Conservation (phyloP, 2,329 filamentous ascomycete species). For the Aphanoascus verrucosus region DNA sequence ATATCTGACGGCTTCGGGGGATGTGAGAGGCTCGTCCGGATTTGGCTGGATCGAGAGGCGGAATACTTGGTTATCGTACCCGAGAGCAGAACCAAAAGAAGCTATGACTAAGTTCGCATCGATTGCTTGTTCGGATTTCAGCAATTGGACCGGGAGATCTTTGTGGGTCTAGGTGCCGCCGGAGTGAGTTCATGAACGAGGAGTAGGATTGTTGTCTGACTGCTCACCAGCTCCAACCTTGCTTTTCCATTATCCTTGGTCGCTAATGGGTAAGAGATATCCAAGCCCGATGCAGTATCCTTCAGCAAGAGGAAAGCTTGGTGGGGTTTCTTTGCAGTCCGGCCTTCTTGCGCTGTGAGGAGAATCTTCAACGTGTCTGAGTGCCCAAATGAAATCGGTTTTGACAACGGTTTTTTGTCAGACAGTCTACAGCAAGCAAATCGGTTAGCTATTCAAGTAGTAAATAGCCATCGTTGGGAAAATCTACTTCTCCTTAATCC, state of each 20-base stretch:
- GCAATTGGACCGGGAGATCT: conserved; percentile 76
- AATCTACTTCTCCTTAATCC: conserved; percentile 47
- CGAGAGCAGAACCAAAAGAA: conserved; percentile 66
- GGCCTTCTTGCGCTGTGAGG: conserved; percentile 69
- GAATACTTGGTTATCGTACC: conserved; percentile 61
- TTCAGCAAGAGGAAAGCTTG: conserved; percentile 82
- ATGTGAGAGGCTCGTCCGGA: conserved; percentile 47
- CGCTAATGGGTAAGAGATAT: conserved; percentile 73
- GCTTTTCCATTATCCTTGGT: conserved; percentile 84
- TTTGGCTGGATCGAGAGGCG: conserved; percentile 58
- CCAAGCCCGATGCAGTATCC: conserved; percentile 63
- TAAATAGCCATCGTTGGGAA: neutral
- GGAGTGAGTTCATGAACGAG: conserved; percentile 4
- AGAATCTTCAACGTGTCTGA: conserved; percentile 69
- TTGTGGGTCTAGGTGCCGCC: conserved; percentile 62
- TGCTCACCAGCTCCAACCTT: conserved; percentile 68
- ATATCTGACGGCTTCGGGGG: conserved; percentile 66
- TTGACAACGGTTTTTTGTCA: conserved; percentile 49
- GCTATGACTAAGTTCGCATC: conserved; percentile 73
- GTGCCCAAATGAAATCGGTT: conserved; percentile 53
- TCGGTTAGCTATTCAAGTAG: neutral
- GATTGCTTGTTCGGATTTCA: conserved; percentile 56
- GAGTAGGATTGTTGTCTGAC: neutral
- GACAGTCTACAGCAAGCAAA: conserved; percentile 42
- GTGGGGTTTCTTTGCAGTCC: conserved; percentile 72